Evolutionary conservation across 73 alveolate species (phyloP), one percentile per base, ranked within the genome.

Genomic region (Tetrahymena thermophila): DNA sequence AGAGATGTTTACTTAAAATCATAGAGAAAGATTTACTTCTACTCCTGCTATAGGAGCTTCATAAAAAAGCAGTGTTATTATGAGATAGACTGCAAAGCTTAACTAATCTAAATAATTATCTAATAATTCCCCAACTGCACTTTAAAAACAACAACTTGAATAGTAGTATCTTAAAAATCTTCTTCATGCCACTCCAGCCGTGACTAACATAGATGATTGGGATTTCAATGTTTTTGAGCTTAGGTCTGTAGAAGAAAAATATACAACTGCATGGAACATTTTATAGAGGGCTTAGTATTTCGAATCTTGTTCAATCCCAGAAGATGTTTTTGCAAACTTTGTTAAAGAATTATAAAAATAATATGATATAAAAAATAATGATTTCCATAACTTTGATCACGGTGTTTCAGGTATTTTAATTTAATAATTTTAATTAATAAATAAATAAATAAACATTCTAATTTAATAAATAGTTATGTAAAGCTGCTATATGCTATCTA

Each of bases 371-470:
- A 55, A 94, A 95, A 95, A 95, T 93, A 95, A 95, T 56, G 58
- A 71, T 17, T 95, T 95, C 37, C 97, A 95, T 34, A 95, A 95
- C 37, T 95, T 85, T 35, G 97, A 95, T 44, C 97, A 95, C 55
- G 97, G 97, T 43, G 94, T 95, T 19, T 93, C 97, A 43, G 97
- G 89, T 71, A 50, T 50, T 50, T 50, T 4, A 40, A 40, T 0
- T 4, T 0, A 6, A 14, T 50, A 9, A 19, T 19, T 50, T 50
- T 50, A 50, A 43, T 43, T 19, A 43, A 5, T 43, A 10, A 43
- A 50, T 50, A 71, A 71, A 71, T 71, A 3, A 19, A 71, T 31
- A 55, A 55, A 55, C 21, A 37, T 4, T 4, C 2, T 4, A 4
- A 37, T 37, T 4, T 4, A 40, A 40, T 40, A 71, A 71, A 28